A percentile compares a stretch with the other conserved stretches of the same genome.
Evolutionary conservation across 306 rosid genomes (phyloP).

Genomic region (Senna siamea): DNA sequence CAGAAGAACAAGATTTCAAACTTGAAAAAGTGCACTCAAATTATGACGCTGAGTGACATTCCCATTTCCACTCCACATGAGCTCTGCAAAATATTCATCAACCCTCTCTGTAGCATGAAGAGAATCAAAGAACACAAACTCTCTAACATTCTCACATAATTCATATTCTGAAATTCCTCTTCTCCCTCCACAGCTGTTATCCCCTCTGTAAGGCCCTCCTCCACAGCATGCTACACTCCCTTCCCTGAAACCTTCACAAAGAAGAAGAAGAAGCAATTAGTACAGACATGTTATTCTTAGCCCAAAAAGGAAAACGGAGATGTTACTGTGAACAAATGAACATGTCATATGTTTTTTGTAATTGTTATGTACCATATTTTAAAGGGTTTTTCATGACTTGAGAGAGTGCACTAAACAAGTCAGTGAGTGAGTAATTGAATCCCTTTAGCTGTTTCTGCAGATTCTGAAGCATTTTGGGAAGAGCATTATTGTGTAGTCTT

Average conservation of each 20-base stretch:
- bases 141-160: slow-evolving; percentile 44
- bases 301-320: too few species aligned
- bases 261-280: neutral
- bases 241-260: slow-evolving; percentile 52
- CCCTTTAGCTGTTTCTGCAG: slow-evolving; percentile 43
- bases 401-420: slow-evolving; percentile 10
- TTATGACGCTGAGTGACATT: slow-evolving; percentile 32
- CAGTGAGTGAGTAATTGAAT: slow-evolving; percentile 48
- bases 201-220: slow-evolving; percentile 54
- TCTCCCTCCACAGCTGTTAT: slow-evolving; percentile 62
- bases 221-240: slow-evolving; percentile 63
- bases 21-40: slow-evolving; percentile 42
- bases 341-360: too few species aligned
- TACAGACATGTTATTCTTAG: too few species aligned
- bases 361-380: slow-evolving; percentile 39
- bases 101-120: slow-evolving; percentile 49
- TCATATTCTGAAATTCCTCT: slow-evolving; percentile 42
- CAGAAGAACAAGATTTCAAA: neutral
- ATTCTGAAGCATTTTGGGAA: slow-evolving; percentile 29
- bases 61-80: slow-evolving; percentile 49
- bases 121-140: slow-evolving; percentile 59
- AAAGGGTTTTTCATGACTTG: slow-evolving; percentile 42
- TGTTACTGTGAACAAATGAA: too few species aligned
- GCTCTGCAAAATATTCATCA: slow-evolving; percentile 39
- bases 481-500: slow-evolving; percentile 49